Percentiles rank a stretch among this genome's conserved stretches.
phyloP scores from a whole-genome alignment of 305 asterid species.

The Solanum hybrid region DNA sequence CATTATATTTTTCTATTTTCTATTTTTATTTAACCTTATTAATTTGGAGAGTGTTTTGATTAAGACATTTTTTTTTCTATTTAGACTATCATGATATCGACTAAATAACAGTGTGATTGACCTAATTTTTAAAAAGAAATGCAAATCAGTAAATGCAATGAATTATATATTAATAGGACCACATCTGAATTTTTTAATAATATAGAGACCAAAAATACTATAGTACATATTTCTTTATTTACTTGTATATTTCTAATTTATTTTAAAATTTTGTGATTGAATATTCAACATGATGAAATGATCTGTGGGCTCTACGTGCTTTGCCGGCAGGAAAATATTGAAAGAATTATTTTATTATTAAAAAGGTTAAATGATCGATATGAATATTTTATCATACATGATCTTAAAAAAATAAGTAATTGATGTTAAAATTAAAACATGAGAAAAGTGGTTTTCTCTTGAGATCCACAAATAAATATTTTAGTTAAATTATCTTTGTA shows the following conservation, averaged over 20 bases:
- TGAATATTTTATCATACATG: not conserved
- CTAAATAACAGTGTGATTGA: not conserved
- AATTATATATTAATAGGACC: not conserved
- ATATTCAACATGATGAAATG: not conserved
- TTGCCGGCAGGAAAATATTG: not conserved
- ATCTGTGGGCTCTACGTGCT: not conserved
- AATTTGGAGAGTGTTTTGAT: not conserved
- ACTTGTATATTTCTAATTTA: not conserved
- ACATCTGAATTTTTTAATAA: not conserved
- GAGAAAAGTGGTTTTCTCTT: not conserved
- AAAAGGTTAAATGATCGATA: not conserved
- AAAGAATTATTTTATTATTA: not conserved
- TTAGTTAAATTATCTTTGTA: not conserved
- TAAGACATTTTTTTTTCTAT: not conserved
- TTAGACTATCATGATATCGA: not conserved
- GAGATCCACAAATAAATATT: not conserved
- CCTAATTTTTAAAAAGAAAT: rapidly evolving
- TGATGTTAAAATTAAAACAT: not conserved
- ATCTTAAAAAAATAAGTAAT: no score
- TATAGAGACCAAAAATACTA: not conserved
- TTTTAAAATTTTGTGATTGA: not conserved
- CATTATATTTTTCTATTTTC: not conserved
- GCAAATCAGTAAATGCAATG: not conserved
- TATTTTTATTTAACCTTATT: not conserved
- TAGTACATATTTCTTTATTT: not conserved